Base-by-base conservation (phyloP, 2,329 filamentous ascomycete genomes). In the Fusarium tanahbumbuense region DNA sequence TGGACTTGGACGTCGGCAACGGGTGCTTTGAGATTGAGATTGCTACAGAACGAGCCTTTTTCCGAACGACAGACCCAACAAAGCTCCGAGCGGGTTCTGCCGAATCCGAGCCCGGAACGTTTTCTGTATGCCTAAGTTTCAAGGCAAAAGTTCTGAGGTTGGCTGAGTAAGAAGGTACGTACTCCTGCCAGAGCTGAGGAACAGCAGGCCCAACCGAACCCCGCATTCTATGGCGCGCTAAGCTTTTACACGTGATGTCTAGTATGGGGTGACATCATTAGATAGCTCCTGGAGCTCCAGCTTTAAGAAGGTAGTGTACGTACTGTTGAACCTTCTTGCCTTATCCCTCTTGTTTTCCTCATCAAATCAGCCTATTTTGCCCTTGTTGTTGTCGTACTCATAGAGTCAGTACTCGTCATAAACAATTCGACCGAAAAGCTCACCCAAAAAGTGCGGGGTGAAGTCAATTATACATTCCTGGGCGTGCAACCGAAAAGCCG, bases 1-100 rank as follows among this genome's bases (percentile, higher is more conserved):
- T 77, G 73, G 78, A 59, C 69, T 71, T 73, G 73, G 75, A 72
- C 68, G 67, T 57, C 54, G 54, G 54, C 56, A 54, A 68, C 73
- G 69, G 45, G 75, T 76, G 69, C 76, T 76, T 72, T 68, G 66
- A 73, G 71, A 73, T 76, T 70, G 67, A 70, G 76, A 78, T 76
- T 78, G 77, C 76, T 77, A 76, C 71, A 74, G 73, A 76, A 79
- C 78, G 80, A 81, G 80, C 78, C 77, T 81, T 82, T 82, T 81
- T 81, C 78, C 75, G 69, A 68, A 74, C 67, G 54, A 63, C 68
- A 70, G 64, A 65, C 65, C 56, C 57, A 66, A 46, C 73, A 74
- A 46, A 76, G 73, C 75, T 77, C 73, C 75, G 77, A 78, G 72
- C 75, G 77, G 75, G 72, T 79, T 77, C 74, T 78, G 73, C 78